Evolutionary conservation across 2,329 filamentous ascomycete genomes (phyloP), one percentile per base, ranked within the genome.

Genomic region (Keithomyces neogunnii): DNA sequence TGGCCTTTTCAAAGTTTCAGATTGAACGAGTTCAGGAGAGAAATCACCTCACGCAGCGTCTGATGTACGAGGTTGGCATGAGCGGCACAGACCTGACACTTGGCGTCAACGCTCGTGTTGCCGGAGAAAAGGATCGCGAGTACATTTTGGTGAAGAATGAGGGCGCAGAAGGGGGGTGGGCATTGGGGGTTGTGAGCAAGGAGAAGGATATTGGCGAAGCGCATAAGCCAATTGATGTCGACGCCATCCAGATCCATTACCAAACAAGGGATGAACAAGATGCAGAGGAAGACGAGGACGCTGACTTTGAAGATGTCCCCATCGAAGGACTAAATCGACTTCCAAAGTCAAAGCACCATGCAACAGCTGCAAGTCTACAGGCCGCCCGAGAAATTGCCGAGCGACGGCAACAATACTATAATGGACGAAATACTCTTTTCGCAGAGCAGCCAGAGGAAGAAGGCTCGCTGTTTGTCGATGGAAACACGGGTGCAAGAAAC

Each of bases 121-220:
- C 87, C 11, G 83, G 93, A 47, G 93, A 99, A 63, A 89, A 85
- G 62, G 88, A 89, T 11, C 85, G 89, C 61, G 93, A 99, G 66
- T 99, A 99, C 62, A 91, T 99, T 10, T 73, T 99, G 3, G 91
- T 99, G 39, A 95, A 93, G 69, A 97, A 97, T 60, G 89, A 95
- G 44, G 89, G 90, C 0, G 90, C 89, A 1, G 92, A 97, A 65
- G 93, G 93, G 45, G 93, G 93, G 4, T 99, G 91, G 90, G 92
- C 92, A 0, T 72, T 99, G 5, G 93, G 93, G 49, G 93, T 99
- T 30, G 91, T 99, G 28, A 90, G 86, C 55, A 89, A 84, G 55
- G 86, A 89, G 53, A 95, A 88, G 57, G 82, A 93, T 48, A 78
- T 85, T 43, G 90, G 89, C 3, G 80, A 88, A 56, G 81, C 82